phyloP scores from a whole-genome alignment of 1,284 basidiomycete genomes.

The Puccinia novopanici region DNA sequence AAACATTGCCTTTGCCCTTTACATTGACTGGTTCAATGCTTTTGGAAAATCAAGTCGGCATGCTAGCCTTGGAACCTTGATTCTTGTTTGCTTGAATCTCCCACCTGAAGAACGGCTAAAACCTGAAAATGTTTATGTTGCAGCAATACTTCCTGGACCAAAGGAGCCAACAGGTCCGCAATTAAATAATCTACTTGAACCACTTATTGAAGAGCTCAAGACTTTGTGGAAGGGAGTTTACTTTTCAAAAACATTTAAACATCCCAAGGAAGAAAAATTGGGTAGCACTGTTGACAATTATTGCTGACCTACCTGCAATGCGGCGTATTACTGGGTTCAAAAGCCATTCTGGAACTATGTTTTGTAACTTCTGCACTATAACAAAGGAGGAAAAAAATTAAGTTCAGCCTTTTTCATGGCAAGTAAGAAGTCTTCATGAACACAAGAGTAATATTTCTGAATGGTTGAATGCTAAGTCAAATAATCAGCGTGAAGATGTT shows the following conservation, averaged over 20 bases:
- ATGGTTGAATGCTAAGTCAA: too few species aligned
- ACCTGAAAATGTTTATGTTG: conserved; percentile 60
- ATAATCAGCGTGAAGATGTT: too few species aligned
- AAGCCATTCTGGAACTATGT: not conserved
- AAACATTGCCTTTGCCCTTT: conserved; percentile 23
- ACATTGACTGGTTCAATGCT: conserved; percentile 42
- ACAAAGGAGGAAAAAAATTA: conserved; percentile 3
- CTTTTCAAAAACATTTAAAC: conserved; percentile 23
- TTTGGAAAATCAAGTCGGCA: conserved; percentile 19
- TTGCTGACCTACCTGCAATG: conserved; percentile 32
- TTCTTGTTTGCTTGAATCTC: conserved; percentile 32
- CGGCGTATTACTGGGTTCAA: too few species aligned
- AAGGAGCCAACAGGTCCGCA: conserved; percentile 51
- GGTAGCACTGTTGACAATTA: conserved; percentile 4
- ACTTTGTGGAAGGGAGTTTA: too few species aligned
- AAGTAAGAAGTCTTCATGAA: too few species aligned
- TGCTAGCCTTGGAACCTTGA: conserved; percentile 8
- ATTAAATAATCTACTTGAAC: conserved; percentile 58
- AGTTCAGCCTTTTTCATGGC: too few species aligned
- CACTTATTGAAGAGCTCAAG: conserved; percentile 58
- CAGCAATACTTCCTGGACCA: conserved; percentile 59
- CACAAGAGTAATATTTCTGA: too few species aligned
- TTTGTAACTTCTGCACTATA: conserved; percentile 31
- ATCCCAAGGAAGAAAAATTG: conserved; percentile 12
- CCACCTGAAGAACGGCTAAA: conserved; percentile 58